phyloP scores from a whole-genome alignment of 108 stramenopile genomes.

The Bacterosira constricta region DNA sequence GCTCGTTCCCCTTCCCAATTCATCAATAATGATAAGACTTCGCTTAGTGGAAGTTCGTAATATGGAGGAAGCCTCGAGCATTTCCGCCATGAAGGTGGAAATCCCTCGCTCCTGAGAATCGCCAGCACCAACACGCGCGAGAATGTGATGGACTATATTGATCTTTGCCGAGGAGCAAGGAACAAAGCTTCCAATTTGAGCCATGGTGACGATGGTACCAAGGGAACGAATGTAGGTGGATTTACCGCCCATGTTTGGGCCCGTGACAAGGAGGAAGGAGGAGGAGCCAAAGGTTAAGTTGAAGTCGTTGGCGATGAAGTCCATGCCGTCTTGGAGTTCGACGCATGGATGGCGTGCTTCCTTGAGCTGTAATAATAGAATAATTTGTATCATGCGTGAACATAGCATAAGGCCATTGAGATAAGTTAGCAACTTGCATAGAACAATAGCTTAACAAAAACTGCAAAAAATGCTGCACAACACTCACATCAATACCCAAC shows the following conservation, averaged over 20 bases:
- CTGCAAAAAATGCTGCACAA: neutral
- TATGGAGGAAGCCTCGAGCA: conserved; percentile 96
- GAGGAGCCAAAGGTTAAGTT: conserved; percentile 65
- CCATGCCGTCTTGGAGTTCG: conserved; percentile 88
- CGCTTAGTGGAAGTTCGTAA: conserved; percentile 84
- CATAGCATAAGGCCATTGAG: neutral
- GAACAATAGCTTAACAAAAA: neutral
- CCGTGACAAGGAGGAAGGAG: conserved; percentile 91
- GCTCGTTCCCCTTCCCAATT: conserved; percentile 96
- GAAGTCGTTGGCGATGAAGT: conserved; percentile 97
- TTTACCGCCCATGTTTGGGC: conserved; percentile 98
- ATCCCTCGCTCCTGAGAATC: conserved; percentile 95
- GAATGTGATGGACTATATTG: conserved; percentile 90
- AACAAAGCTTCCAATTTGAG: conserved; percentile 94
- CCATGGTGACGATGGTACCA: conserved; percentile 93
- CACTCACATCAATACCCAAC: conserved; percentile 71
- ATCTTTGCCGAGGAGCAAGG: conserved; percentile 84
- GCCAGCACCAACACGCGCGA: conserved; percentile 95
- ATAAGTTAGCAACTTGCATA: neutral
- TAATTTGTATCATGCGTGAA: neutral
- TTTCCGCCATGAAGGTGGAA: conserved; percentile 99
- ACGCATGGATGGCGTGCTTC: conserved; percentile 96
- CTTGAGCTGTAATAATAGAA: conserved; percentile 41
- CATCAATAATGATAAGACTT: conserved; percentile 97
- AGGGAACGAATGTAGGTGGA: conserved; percentile 95